Evolutionary conservation across 2,329 filamentous ascomycete genomes (phyloP), one percentile per base, ranked within the genome.

Genomic region (Colletotrichum lindemuthianum): DNA sequence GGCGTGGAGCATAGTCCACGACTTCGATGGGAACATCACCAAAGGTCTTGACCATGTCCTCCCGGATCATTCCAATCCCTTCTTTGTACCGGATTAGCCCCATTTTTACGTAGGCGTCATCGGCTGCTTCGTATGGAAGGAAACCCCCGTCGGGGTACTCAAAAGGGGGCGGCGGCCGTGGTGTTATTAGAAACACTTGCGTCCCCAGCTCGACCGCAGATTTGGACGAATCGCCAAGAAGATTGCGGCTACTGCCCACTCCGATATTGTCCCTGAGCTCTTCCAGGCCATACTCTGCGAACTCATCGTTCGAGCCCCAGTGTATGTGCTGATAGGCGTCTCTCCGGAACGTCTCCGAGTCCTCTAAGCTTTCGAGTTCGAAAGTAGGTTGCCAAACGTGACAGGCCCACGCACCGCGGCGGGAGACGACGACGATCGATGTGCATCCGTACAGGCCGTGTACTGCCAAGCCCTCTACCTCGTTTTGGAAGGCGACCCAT

Each of bases 81-180:
- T 3, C 0, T 0, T 32, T 1, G 12, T 49, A 49, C 32, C 6
- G 34, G 0, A 6, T 4, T 0, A 9, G 24, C 47, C 32, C 13
- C 6, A 2, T 2, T 9, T 7, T 49, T 6, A 4, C 34, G 32
- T 1, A 33, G 47, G 11, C 34, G 11, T 13, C 4, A 1, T 9
- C 45, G 45, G 2, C 24, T 1, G 6, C 10, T 0, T 48, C 45
- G 8, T 48, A 13, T 15, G 10, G 11, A n/a, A 13, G 41, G 13
- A 12, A 12, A 8, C 3, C 10, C 3, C 16, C 41, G 8, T 49
- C 24, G 5, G 24, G 24, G 24, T 24, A 24, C 24, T 24, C 4
- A 24, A 24, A 24, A 24, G 24, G 24, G 24, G 5, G 24, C 24
- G 24, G 24, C 24, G 24, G 24, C 24, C 24, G 24, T 2, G 24